Percentiles rank a stretch among this genome's conserved stretches.
Evolutionary conservation across 1,139 yeast genomes (phyloP).

Genomic region (Yamadazyma triangularis): DNA sequence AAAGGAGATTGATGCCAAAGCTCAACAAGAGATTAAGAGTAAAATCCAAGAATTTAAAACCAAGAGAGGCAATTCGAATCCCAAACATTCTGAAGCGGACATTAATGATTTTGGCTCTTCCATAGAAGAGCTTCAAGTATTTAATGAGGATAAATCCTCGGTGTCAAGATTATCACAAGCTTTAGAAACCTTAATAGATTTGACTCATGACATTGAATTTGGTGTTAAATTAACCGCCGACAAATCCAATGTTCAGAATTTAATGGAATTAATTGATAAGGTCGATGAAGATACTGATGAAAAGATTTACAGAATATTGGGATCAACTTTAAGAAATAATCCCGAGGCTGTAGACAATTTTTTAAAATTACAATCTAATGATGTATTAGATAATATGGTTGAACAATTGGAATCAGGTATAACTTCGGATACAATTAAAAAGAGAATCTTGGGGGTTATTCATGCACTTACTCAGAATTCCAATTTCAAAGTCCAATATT

Average conservation of each 20-base stretch:
- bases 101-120: conserved; percentile 25
- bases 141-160: conserved; percentile 14
- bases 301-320: conserved; percentile 45
- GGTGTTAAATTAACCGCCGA: conserved; percentile 41
- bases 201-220: conserved; percentile 62
- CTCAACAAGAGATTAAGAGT: conserved; percentile 2
- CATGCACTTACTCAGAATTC: conserved; percentile 36
- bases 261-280: conserved; percentile 9
- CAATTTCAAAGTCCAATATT: conserved; percentile 23
- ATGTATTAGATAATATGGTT: conserved; percentile 5
- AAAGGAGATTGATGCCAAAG: conserved; percentile 10
- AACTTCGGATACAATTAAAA: conserved; percentile 30
- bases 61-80: conserved; percentile 12
- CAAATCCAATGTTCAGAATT: conserved; percentile 13
- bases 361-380: conserved; percentile 15
- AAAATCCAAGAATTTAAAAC: conserved; percentile 1
- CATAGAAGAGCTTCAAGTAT: conserved; percentile 8
- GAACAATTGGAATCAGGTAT: conserved; percentile 4
- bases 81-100: conserved; percentile 12
- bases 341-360: conserved; percentile 49
- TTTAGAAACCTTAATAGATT: conserved; percentile 50
- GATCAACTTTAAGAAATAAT: conserved; percentile 66
- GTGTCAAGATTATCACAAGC: conserved; percentile 11
- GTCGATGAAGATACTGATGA: conserved; percentile 27
- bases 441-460: conserved; percentile 46